Percentiles rank a stretch among this genome's conserved stretches.
These are phyloP conservation scores for Hibiscus syriacus DNA, from an alignment of 345 rosid species.

Conservation along the genomic window DNA sequence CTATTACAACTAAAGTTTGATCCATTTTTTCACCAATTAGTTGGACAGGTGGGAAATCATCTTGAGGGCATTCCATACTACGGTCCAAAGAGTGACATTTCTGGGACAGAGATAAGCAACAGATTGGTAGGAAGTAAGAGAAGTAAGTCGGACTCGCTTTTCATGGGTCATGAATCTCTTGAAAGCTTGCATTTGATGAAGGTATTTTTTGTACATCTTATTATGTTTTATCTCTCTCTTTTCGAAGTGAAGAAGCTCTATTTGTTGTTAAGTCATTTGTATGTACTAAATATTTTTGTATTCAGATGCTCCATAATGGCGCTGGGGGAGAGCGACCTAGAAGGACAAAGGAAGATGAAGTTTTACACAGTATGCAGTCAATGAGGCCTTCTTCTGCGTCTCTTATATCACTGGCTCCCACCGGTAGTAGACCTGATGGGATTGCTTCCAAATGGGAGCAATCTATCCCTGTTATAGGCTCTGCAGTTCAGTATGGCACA, in stretches of 20 bases:
- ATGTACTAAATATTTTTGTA: not conserved
- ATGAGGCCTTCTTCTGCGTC: conserved; percentile 45
- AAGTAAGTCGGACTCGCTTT: conserved; percentile 64
- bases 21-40: conserved; percentile 23
- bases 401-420: conserved; percentile 38
- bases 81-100: conserved; percentile 57
- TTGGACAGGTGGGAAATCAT: conserved; percentile 54
- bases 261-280: conserved; percentile 1
- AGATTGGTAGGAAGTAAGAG: conserved; percentile 64
- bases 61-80: conserved; percentile 80
- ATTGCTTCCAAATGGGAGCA: conserved; percentile 44
- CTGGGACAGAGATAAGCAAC: conserved; percentile 57
- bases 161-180: conserved; percentile 49
- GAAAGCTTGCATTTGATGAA: conserved; percentile 74
- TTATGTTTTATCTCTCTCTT: too few species aligned
- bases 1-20: conserved; percentile 17
- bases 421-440: conserved; percentile 39
- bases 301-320: conserved; percentile 59
- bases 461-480: conserved; percentile 33
- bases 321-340: conserved; percentile 40
- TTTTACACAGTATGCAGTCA: conserved; percentile 31
- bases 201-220: conserved; percentile 29
- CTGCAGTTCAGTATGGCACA: conserved; percentile 47
- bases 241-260: conserved; percentile 7
- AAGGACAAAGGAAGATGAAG: conserved; percentile 52